A percentile compares a stretch with the other conserved stretches of the same genome.
Conservation (phyloP, 169 alveolate genomes). For the Cryptosporidium xiaoi region DNA sequence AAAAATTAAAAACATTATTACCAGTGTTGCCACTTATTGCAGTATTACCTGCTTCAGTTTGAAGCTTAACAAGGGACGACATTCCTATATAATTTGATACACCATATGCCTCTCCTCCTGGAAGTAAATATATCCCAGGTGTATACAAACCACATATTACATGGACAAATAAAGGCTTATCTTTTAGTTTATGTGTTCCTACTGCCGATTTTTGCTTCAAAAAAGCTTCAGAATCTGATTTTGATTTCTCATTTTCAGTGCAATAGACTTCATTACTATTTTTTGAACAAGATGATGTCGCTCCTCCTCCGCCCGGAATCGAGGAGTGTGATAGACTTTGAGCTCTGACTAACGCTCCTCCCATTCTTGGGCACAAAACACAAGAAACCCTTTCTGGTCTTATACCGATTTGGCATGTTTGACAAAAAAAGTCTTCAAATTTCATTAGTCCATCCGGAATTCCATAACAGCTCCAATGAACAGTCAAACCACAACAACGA, state of each 20-base stretch:
- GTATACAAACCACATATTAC: conserved; percentile 41
- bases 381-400: conserved; percentile 48
- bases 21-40: no score
- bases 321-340: neutral
- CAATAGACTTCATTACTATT: neutral
- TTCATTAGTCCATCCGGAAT: neutral
- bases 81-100: conserved; percentile 48
- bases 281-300: no score
- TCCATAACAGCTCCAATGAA: conserved; percentile 63
- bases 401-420: conserved; percentile 26
- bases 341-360: conserved; percentile 53
- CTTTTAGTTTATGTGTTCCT: neutral
- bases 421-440: conserved; percentile 14
- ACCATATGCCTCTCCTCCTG: conserved; percentile 27
- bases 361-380: conserved; percentile 55
- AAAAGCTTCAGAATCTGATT: neutral
- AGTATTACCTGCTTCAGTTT: neutral
- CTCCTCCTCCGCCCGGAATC: neutral
- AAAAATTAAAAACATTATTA: no score
- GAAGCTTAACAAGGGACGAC: conserved; percentile 43
- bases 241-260: no score
- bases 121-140: conserved; percentile 35
- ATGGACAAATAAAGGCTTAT: conserved; percentile 32
- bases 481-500: conserved; percentile 45
- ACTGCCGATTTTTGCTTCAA: neutral